These are phyloP conservation scores for Aureobasidium sp. DNA, from an alignment of 2,329 filamentous ascomycete species.

Conservation along the genomic window DNA sequence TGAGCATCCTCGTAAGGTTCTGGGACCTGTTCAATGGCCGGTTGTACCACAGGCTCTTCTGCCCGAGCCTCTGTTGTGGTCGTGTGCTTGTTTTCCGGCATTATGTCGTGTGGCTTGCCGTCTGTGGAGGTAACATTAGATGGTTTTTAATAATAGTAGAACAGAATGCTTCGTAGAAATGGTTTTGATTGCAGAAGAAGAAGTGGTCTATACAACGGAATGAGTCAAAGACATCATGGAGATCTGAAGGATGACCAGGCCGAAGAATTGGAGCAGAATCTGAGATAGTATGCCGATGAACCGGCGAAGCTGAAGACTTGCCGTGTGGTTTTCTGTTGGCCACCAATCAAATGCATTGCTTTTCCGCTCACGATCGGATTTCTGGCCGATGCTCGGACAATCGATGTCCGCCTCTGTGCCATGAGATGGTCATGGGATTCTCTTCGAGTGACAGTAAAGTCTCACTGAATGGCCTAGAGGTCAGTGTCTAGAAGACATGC, in stretches of 20 bases:
- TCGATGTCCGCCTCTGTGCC: not conserved
- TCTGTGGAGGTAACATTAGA: not conserved
- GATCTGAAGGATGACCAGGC: not conserved
- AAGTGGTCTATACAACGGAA: not conserved
- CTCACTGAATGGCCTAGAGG: not conserved
- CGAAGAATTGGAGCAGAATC: constrained; percentile 10
- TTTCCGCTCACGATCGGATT: constrained; percentile 1
- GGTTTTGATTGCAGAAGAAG: not conserved
- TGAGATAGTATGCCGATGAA: constrained; percentile 9
- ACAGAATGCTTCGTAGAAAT: not conserved
- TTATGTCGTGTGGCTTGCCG: not conserved
- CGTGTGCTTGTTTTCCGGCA: constrained; percentile 8
- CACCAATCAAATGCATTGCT: not conserved
- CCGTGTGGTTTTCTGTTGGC: constrained; percentile 4
- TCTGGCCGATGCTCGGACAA: not conserved
- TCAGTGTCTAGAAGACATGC: not conserved
- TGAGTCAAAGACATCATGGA: constrained; percentile 12
- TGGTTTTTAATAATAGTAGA: not conserved
- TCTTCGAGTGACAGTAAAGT: not conserved
- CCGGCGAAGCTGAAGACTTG: not conserved
- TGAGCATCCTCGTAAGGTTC: constrained; percentile 15
- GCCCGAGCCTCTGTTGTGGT: not conserved
- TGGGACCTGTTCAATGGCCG: constrained; percentile 8
- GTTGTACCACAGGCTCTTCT: constrained; percentile 13
- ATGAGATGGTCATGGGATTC: too few species aligned